Conservation (phyloP, 495 filamentous ascomycete species). For the Terfezia claveryi region DNA sequence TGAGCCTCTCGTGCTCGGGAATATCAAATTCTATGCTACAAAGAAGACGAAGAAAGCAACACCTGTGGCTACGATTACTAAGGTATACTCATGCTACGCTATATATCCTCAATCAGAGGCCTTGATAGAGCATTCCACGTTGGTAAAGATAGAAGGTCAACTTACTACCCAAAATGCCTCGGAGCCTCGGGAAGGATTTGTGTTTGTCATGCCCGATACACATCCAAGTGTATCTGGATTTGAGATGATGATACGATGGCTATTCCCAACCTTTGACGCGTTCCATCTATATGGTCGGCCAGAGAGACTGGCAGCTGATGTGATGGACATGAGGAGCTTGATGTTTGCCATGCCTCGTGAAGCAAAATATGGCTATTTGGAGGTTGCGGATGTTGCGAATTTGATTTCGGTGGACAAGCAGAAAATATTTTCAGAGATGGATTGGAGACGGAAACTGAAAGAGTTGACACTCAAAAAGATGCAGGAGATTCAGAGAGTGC, state of each 20-base stretch:
- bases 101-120: conserved; percentile 89
- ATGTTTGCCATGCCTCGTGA: conserved; percentile 97
- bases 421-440: conserved; percentile 58
- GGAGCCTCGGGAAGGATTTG: conserved; percentile 48
- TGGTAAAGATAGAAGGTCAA: conserved; percentile 82
- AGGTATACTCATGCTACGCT: conserved; percentile 80
- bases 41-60: conserved; percentile 81
- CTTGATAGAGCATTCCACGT: conserved; percentile 78
- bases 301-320: conserved; percentile 64
- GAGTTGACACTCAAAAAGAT: conserved; percentile 57
- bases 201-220: conserved; percentile 93
- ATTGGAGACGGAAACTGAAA: conserved; percentile 79
- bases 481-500: conserved; percentile 18
- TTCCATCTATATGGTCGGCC: conserved; percentile 86
- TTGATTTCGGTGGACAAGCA: conserved; percentile 61
- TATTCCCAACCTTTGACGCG: conserved; percentile 86
- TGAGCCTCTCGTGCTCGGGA: conserved; percentile 28
- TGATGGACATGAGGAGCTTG: conserved; percentile 62
- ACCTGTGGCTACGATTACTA: conserved; percentile 75
- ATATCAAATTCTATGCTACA: conserved; percentile 79
- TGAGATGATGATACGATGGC: conserved; percentile 85
- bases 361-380: conserved; percentile 65
- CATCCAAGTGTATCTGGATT: conserved; percentile 82
- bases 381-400: conserved; percentile 59
- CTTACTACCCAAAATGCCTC: conserved; percentile 32